Evolutionary conservation across 768 basidiomycete genomes (phyloP).

Genomic region (Collybia sp.): DNA sequence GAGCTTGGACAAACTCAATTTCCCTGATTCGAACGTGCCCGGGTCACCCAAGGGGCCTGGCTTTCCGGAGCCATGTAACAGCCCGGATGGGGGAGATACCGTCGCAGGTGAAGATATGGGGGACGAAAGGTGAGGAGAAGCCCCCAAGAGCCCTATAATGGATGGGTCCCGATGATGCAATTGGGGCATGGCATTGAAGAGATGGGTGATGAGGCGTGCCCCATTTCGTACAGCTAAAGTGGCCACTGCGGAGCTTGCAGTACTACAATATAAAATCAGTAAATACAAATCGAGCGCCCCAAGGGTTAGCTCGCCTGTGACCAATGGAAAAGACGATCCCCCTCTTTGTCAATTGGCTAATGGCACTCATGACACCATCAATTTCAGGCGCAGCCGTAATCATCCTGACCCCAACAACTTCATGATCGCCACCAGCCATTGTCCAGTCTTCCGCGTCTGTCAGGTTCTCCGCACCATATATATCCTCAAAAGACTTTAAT

Average conservation of each 20-base stretch:
- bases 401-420: conserved; percentile 60
- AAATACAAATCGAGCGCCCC: not conserved
- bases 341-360: conserved; percentile 51
- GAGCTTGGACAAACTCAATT: not conserved
- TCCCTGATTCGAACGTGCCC: conserved; percentile 6
- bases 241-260: conserved; percentile 71
- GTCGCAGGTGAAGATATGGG: conserved; percentile 25
- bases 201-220: conserved; percentile 83
- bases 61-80: not conserved
- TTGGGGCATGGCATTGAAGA: conserved; percentile 93
- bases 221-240: conserved; percentile 67
- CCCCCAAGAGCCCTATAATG: conserved; percentile 83
- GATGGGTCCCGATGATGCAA: conserved; percentile 88
- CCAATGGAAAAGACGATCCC: conserved; percentile 85
- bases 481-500: conserved; percentile 62
- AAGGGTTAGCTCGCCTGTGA: conserved; percentile 55
- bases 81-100: conserved; percentile 5
- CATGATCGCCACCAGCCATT: conserved; percentile 39
- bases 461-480: conserved; percentile 68
- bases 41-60: not conserved
- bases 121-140: conserved; percentile 58
- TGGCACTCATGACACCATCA: conserved; percentile 71
- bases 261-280: conserved; percentile 33
- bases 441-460: conserved; percentile 64
- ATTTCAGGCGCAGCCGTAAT: conserved; percentile 88